These are phyloP conservation scores for Ustilago esculenta DNA, from an alignment of 1,284 basidiomycete species.

Conservation along the genomic window DNA sequence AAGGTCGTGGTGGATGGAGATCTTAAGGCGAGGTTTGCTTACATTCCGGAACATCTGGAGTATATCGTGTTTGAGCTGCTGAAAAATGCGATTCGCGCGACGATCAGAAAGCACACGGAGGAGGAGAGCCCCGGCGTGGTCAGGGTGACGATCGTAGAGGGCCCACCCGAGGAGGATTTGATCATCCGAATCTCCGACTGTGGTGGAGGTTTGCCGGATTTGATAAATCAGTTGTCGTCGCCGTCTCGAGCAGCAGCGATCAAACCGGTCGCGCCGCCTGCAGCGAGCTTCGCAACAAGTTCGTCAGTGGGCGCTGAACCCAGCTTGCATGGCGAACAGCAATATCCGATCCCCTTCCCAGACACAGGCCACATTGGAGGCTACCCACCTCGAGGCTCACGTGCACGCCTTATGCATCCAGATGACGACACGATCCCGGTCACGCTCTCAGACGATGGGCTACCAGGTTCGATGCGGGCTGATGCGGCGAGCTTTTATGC, in stretches of 20 bases:
- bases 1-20: conserved; percentile 80
- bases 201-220: conserved; percentile 47
- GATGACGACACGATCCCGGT: conserved; percentile 25
- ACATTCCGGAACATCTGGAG: conserved; percentile 85
- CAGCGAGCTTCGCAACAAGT: conserved; percentile 2
- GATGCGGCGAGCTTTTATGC: conserved; percentile 21
- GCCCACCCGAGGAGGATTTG: conserved; percentile 60
- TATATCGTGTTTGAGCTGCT: conserved; percentile 88
- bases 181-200: conserved; percentile 62
- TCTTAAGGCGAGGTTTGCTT: conserved; percentile 78
- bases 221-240: conserved; percentile 34
- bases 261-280: not conserved
- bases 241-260: not conserved
- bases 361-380: conserved; percentile 42
- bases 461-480: not conserved
- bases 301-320: not conserved
- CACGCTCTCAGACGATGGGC: conserved; percentile 17
- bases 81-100: conserved; percentile 74
- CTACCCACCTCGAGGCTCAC: conserved; percentile 29
- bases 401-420: conserved; percentile 20
- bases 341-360: conserved; percentile 43
- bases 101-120: conserved; percentile 41
- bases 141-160: conserved; percentile 61
- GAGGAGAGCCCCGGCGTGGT: conserved; percentile 37
- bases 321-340: conserved; percentile 1